Conservation (phyloP, 169 alveolate species). For the Plasmodium coatneyi region DNA sequence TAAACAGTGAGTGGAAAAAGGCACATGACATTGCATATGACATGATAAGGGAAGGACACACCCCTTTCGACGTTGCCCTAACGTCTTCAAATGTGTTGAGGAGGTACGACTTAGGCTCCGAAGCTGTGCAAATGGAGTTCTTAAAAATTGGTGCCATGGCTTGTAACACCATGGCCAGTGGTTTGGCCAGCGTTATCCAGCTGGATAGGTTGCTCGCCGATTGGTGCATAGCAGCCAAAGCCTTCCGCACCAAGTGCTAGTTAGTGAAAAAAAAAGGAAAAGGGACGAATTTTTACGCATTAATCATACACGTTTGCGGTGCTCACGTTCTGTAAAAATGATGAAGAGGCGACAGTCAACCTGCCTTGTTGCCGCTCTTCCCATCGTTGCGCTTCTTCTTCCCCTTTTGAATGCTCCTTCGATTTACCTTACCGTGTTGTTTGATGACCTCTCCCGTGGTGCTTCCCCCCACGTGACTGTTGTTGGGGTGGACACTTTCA, state of each 20-base stretch:
- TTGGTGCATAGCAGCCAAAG: constrained; percentile 75
- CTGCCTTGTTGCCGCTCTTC: not conserved
- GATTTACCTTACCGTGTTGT: not conserved
- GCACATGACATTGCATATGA: constrained; percentile 85
- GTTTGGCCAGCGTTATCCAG: constrained; percentile 76
- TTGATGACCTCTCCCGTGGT: not conserved
- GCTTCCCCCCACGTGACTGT: not conserved
- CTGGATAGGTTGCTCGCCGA: constrained; percentile 81
- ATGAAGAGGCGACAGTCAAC: not conserved
- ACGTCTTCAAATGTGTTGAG: constrained; percentile 80
- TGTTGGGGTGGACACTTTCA: not conserved
- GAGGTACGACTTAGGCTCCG: constrained; percentile 79
- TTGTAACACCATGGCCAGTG: constrained; percentile 80
- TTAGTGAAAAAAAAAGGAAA: not conserved
- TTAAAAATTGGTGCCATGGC: constrained; percentile 81
- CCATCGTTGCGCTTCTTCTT: not conserved
- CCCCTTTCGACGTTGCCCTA: constrained; percentile 89
- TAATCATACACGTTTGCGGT: not conserved
- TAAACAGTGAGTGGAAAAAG: constrained; percentile 90
- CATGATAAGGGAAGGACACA: constrained; percentile 90
- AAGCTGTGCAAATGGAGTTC: constrained; percentile 75
- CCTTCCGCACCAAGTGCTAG: constrained; percentile 17
- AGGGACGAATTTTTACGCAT: not conserved
- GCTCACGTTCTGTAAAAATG: not conserved
- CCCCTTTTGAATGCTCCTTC: not conserved